Conservation (phyloP, 306 rosid species). For the Fragaria nilgerrensis region DNA sequence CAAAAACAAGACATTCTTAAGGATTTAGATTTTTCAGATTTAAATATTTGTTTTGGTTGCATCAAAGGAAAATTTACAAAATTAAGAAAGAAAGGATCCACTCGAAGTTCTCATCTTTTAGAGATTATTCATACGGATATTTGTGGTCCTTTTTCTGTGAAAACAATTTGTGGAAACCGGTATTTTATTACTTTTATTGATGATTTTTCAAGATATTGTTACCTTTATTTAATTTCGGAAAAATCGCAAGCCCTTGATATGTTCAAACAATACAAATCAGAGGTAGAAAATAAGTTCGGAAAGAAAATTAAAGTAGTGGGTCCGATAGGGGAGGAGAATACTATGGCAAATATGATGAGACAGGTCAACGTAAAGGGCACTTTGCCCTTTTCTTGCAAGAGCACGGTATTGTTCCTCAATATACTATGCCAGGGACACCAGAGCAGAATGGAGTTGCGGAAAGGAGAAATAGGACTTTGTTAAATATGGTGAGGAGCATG, state of each 20-base stretch:
- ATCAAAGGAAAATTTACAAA: constrained; percentile 4
- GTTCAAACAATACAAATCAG: not conserved
- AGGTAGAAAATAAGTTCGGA: not conserved
- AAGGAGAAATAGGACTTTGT: not conserved
- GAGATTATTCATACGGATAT: not conserved
- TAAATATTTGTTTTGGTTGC: not conserved
- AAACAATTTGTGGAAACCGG: not conserved
- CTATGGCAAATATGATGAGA: not conserved
- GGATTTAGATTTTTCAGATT: not conserved
- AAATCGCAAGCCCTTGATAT: not conserved
- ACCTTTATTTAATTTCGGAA: not conserved
- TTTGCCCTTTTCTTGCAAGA: not conserved
- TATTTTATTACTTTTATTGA: not conserved
- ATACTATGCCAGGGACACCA: not conserved
- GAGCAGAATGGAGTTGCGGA: not conserved
- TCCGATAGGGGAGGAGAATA: no score
- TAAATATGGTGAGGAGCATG: not conserved
- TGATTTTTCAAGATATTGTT: not conserved
- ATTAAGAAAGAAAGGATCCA: not conserved
- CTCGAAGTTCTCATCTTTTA: not conserved
- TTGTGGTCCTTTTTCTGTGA: not conserved
- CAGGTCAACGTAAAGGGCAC: not conserved
- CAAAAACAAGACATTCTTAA: not conserved
- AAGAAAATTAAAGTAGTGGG: no score
- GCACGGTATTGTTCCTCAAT: not conserved